Conservation (phyloP, 345 rosid genomes). For the Eucalyptus marginata region DNA sequence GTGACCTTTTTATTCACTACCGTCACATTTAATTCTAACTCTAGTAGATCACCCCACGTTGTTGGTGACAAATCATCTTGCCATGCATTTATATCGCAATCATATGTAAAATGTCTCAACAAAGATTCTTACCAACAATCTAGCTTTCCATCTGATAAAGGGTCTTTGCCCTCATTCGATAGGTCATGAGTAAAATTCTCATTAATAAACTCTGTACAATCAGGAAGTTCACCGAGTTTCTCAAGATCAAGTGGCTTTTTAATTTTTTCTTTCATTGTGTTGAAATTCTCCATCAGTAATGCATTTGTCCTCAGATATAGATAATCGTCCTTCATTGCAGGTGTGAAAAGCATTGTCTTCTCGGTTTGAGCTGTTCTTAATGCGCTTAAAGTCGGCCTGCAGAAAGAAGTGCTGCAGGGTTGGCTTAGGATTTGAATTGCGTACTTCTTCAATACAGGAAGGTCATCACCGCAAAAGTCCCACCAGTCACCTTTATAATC, state of each 20-base stretch:
- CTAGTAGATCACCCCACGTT: accelerated
- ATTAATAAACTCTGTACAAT: not conserved
- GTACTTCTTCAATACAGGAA: no score
- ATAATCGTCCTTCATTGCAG: not conserved
- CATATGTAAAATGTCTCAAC: no score
- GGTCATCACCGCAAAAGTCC: no score
- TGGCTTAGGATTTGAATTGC: not conserved
- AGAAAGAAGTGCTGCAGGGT: not conserved
- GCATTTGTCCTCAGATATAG: not conserved
- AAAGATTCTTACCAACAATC: not conserved
- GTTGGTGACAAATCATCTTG: no score
- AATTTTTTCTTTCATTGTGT: no score
- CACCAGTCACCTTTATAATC: no score
- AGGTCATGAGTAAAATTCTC: not conserved
- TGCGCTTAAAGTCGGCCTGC: not conserved
- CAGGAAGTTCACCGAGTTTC: not conserved
- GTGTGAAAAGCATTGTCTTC: accelerated
- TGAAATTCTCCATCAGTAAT: not conserved
- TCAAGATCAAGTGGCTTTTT: not conserved
- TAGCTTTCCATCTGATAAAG: not conserved
- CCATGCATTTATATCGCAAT: no score
- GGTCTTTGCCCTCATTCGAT: accelerated
- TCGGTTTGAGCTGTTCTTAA: not conserved
- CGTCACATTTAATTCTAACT: accelerated
- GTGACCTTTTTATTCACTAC: accelerated